phyloP scores from a whole-genome alignment of 208 protist species.

The Willaertia magna region DNA sequence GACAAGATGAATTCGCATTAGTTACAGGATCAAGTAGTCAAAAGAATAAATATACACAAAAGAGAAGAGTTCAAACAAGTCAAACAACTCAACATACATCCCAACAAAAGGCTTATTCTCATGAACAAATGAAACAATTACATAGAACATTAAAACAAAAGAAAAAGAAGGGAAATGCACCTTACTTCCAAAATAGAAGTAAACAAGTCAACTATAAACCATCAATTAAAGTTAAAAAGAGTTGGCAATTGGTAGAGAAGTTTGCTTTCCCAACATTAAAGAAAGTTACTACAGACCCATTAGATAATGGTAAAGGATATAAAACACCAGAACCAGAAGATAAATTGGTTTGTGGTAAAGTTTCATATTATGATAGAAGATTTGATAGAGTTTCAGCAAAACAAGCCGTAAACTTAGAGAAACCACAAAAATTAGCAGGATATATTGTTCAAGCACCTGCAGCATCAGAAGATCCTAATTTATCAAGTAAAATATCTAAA shows the following conservation, averaged over 20 bases:
- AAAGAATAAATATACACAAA: neutral
- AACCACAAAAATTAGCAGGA: neutral
- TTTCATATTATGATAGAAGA: neutral
- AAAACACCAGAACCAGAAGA: neutral
- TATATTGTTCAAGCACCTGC: neutral
- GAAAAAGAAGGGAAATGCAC: neutral
- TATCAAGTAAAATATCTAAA: neutral
- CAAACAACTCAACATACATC: neutral
- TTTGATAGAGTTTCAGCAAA: neutral
- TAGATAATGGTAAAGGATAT: neutral
- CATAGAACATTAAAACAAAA: no score
- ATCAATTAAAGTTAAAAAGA: neutral
- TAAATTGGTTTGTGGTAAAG: neutral
- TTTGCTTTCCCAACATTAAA: neutral
- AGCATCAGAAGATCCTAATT: neutral
- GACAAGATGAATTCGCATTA: neutral
- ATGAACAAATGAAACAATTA: neutral
- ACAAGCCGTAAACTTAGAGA: neutral
- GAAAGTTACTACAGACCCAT: neutral
- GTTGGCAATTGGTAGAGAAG: neutral
- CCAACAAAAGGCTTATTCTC: neutral
- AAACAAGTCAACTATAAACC: neutral
- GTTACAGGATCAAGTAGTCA: neutral
- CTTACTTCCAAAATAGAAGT: neutral
- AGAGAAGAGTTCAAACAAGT: neutral